Base-by-base conservation (phyloP, 2,329 filamentous ascomycete species). In the Ampelomyces quisqualis region DNA sequence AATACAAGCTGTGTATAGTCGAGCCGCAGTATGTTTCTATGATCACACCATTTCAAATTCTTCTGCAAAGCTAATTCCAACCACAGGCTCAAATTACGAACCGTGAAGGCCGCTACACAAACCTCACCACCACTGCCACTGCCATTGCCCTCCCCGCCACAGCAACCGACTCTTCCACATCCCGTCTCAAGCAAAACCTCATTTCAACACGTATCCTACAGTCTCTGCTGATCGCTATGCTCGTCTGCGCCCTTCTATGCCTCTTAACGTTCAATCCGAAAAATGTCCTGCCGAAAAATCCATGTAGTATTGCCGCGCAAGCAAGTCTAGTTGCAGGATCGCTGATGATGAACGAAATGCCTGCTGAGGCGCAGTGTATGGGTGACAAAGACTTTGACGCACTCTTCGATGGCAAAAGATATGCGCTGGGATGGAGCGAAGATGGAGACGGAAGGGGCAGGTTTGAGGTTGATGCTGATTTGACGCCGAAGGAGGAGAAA, bases 41-140 rank as follows among this genome's bases (percentile, higher is more conserved):
- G n/a, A n/a, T n/a, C n/a, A n/a, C n/a, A n/a, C n/a, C n/a, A n/a
- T 7, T n/a, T 10, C 9, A 24, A 3, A 24, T 24, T 24, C 7
- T 7, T 24, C 7, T 24, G n/a, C n/a, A n/a, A n/a, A n/a, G n/a
- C n/a, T n/a, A n/a, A n/a, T n/a, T n/a, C n/a, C n/a, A n/a, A n/a
- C n/a, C n/a, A n/a, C 22, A 24, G 30, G 30, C 30, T 11, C 30
- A 32, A n/a, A 32, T 32, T 13, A 32, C 21, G 18, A n/a, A 19
- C 11, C 30, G 30, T n/a, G 30, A 32, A 13, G 30, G 30, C 1
- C 9, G 30, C 4, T 32, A n/a, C n/a, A 32, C 30, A 7, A 32
- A 32, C 5, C 15, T 32, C 15, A 32, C 30, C 8, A 20, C 15
- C n/a, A 21, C 30, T 11, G 9, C 4, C 15, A 32, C 30, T 2